Evolutionary conservation across 805 yeast genomes (phyloP), one percentile per base, ranked within the genome.

Genomic region (Yueomyces sinensis): DNA sequence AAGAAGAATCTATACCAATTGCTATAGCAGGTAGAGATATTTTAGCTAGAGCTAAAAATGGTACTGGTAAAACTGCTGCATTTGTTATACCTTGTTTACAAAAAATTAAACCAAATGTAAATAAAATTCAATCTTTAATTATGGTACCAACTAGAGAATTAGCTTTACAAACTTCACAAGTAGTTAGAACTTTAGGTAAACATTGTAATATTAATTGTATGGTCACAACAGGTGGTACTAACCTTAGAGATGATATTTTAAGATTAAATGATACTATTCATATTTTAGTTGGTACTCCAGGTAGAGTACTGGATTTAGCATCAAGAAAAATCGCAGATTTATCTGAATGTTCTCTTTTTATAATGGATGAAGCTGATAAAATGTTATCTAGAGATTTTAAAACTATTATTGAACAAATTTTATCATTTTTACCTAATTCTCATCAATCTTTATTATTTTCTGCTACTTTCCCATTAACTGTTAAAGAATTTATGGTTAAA

Each of bases 321-420:
- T 71, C 86, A 23, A 79, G 95, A 65, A 68, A 72, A 35, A 68
- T 89, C 36, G 95, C 94, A 11, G 94, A 89, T 54, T 71, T 91
- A 40, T 75, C 82, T 36, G 81, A 79, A 41, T 83, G 95, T 61
- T 77, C 81, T 31, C 67, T 83, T 57, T 86, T 91, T 56, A 77
- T 93, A 35, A 86, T 91, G 96, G 98, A 91, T 60, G 98, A 91
- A 68, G 98, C 98, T 38, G 98, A 91, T 61, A 91, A 91, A 60
- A 82, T 91, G 81, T 71, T 91, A 40, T 75, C 91, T 27, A 75
- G 83, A 47, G 98, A 91, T 52, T 91, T 91, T 61, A 80, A 81
- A 46, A 72, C 74, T 25, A 77, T 87, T 37, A 82, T 89, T 43
- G 93, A 82, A 57, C 94, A 83, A 57, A 81, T 89, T 41, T 67